Percentiles rank a stretch among this genome's conserved stretches.
Conservation (phyloP, 1,284 basidiomycete genomes). For the Phylloboletellus chloephorus region DNA sequence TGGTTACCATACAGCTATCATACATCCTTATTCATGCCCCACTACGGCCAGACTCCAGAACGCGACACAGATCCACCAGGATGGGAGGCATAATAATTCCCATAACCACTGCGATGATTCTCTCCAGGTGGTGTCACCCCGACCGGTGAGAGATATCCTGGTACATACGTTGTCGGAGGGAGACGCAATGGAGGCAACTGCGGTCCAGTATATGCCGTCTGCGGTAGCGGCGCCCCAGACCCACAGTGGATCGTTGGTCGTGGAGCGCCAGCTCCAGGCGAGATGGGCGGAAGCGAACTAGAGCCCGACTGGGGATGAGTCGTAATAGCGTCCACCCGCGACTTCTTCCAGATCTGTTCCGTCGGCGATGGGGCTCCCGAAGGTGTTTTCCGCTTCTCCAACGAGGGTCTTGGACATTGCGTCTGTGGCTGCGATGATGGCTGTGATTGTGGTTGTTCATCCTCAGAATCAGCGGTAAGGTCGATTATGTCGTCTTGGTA, state of each 20-base stretch:
- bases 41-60: constrained; percentile 29
- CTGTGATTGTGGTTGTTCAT: constrained; percentile 47
- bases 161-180: constrained; percentile 18
- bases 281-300: constrained; percentile 20
- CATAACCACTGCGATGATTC: constrained; percentile 21
- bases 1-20: constrained; percentile 19
- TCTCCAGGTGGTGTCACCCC: constrained; percentile 17
- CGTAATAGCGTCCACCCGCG: constrained; percentile 41
- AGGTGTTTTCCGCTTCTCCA: constrained; percentile 55
- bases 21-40: constrained; percentile 16
- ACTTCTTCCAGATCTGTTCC: constrained; percentile 70
- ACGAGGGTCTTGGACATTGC: constrained; percentile 24
- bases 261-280: constrained; percentile 13
- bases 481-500: constrained; percentile 60
- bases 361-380: constrained; percentile 48
- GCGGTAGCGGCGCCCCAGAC: constrained; percentile 17
- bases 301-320: constrained; percentile 11
- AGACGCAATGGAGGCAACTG: constrained; percentile 30
- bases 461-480: constrained; percentile 71
- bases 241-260: constrained; percentile 17
- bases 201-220: constrained; percentile 19
- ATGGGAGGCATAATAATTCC: constrained; percentile 24
- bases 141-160: constrained; percentile 24
- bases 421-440: constrained; percentile 21
- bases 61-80: constrained; percentile 23